Conservation (phyloP, 2,329 filamentous ascomycete genomes). For the Xylariaceae sp. region DNA sequence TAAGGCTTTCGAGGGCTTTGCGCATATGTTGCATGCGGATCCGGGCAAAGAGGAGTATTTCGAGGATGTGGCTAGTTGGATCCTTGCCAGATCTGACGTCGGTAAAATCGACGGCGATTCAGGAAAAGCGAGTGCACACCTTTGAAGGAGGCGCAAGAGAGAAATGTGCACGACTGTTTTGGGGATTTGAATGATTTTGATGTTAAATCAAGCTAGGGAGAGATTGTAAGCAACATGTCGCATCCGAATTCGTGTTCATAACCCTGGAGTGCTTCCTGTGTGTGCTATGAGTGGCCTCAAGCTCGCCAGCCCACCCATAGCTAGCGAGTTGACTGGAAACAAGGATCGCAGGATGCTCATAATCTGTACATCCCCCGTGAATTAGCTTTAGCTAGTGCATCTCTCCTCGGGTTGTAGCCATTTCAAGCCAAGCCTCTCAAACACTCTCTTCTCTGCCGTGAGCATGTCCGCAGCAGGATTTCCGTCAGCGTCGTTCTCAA, state of each 20-base stretch:
- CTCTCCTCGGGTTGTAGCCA: slow-evolving; percentile 62
- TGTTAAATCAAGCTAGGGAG: background rate
- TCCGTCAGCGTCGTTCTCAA: slow-evolving; percentile 46
- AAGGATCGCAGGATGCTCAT: background rate
- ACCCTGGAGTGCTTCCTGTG: too few species aligned
- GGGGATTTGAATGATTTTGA: background rate
- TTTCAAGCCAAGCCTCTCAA: slow-evolving; percentile 66
- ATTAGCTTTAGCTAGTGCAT: slow-evolving; percentile 45
- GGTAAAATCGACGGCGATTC: background rate
- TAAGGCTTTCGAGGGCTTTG: slow-evolving; percentile 69
- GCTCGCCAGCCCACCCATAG: background rate
- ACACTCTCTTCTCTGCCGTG: slow-evolving; percentile 74
- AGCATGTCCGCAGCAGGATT: slow-evolving; percentile 55
- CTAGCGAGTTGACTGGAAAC: background rate
- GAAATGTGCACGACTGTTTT: background rate
- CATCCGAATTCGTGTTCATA: background rate
- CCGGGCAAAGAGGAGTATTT: slow-evolving; percentile 48
- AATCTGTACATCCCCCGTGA: background rate
- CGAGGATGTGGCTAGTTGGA: slow-evolving; percentile 61
- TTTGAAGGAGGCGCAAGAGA: slow-evolving; percentile 10
- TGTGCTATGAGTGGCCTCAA: background rate
- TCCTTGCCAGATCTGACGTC: slow-evolving; percentile 42
- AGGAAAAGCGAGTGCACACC: slow-evolving; percentile 19
- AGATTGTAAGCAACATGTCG: background rate
- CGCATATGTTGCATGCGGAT: slow-evolving; percentile 68